Percentiles rank a stretch among this genome's conserved stretches.
phyloP scores from a whole-genome alignment of 208 protist species.

The Phytomonas francai region DNA sequence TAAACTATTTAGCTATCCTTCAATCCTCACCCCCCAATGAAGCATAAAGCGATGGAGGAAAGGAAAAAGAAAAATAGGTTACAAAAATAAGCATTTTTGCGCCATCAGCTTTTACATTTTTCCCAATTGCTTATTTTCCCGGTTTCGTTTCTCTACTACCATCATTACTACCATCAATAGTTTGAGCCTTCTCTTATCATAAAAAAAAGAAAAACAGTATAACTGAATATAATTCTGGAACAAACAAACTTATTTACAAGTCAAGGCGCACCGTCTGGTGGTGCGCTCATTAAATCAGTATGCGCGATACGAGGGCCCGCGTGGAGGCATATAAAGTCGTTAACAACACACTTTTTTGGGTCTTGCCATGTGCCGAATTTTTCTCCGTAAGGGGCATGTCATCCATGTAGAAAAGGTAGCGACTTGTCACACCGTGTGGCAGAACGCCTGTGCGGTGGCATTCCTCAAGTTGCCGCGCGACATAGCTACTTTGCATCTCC shows the following conservation, averaged over 20 bases:
- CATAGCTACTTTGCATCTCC: constrained; percentile 85
- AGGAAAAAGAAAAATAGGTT: too few relatives aligned
- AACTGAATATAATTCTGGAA: neutral
- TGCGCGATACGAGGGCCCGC: constrained; percentile 27
- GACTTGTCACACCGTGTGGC: constrained; percentile 26
- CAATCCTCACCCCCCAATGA: too few relatives aligned
- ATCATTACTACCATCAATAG: too few relatives aligned
- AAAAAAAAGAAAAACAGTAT: neutral
- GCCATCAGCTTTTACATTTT: too few relatives aligned
- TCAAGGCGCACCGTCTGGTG: too few relatives aligned
- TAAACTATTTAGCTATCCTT: neutral
- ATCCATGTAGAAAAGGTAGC: constrained; percentile 77
- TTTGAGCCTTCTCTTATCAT: too few relatives aligned
- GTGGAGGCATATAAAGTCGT: constrained; percentile 60
- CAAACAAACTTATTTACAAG: neutral
- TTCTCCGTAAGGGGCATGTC: constrained; percentile 73
- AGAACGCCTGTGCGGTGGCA: constrained; percentile 60
- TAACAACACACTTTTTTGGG: constrained; percentile 45
- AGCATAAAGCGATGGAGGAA: too few relatives aligned
- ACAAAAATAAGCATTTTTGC: too few relatives aligned
- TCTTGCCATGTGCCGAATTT: constrained; percentile 29
- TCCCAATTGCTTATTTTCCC: too few relatives aligned
- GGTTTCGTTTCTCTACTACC: too few relatives aligned
- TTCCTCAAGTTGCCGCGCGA: constrained; percentile 67
- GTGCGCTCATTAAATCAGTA: constrained; percentile 15